These are phyloP conservation scores for Xanthoconium separans DNA, from an alignment of 1,284 basidiomycete genomes.

Conservation along the genomic window DNA sequence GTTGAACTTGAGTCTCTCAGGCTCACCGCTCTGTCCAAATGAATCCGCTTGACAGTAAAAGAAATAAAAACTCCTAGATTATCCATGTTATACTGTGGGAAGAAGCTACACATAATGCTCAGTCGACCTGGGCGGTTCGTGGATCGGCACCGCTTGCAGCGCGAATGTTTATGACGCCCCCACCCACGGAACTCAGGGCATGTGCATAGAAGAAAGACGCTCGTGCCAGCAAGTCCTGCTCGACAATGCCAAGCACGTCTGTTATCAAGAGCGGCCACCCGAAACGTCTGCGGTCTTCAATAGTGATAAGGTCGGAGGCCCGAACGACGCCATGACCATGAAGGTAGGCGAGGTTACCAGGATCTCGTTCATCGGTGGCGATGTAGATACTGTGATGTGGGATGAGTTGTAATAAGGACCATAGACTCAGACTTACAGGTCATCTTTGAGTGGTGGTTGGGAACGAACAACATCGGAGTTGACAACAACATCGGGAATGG, in stretches of 20 bases:
- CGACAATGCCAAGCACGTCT: constrained; percentile 46
- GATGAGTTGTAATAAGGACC: constrained; percentile 3
- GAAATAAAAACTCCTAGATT: background rate
- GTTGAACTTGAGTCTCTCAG: background rate
- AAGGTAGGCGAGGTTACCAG: constrained; percentile 37
- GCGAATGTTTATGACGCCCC: constrained; percentile 40
- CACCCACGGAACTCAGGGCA: constrained; percentile 44
- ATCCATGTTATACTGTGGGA: background rate
- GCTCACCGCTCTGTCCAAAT: background rate
- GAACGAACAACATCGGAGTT: constrained; percentile 19
- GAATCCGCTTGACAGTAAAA: background rate
- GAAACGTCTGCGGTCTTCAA: constrained; percentile 41
- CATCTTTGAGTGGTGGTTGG: constrained; percentile 22
- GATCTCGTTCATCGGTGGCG: constrained; percentile 47
- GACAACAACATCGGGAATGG: constrained; percentile 27
- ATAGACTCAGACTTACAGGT: constrained; percentile 21
- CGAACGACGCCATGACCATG: constrained; percentile 33
- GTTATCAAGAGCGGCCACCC: constrained; percentile 46
- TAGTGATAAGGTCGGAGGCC: constrained; percentile 41
- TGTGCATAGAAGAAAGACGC: constrained; percentile 47
- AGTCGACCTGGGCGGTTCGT: constrained; percentile 33
- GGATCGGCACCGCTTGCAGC: constrained; percentile 41
- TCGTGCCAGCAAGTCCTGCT: constrained; percentile 42
- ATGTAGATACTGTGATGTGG: constrained; percentile 41
- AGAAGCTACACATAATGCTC: background rate